phyloP scores from a whole-genome alignment of 2,329 filamentous ascomycete species.

The Xylariales sp. region DNA sequence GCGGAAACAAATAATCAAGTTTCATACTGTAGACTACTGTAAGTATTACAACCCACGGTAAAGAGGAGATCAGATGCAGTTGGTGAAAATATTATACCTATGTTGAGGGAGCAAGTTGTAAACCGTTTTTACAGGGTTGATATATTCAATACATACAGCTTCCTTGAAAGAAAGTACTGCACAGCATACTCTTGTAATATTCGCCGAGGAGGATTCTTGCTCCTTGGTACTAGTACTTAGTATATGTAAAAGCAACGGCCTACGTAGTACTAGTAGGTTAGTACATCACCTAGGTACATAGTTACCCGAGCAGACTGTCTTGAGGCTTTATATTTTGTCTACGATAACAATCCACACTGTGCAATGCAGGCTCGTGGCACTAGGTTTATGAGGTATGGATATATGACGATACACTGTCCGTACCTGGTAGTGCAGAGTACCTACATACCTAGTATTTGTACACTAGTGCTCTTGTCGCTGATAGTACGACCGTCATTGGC shows the following conservation, averaged over 20 bases:
- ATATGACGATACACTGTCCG: not conserved
- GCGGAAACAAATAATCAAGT: not conserved
- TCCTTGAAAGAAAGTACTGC: no score
- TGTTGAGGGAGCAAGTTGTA: no score
- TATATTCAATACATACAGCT: no score
- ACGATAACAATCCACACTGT: constrained; percentile 14
- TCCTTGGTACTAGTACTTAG: no score
- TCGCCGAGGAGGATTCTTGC: no score
- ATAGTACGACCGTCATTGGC: constrained; percentile 29
- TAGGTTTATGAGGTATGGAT: not conserved
- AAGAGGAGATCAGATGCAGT: not conserved
- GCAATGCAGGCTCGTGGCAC: not conserved
- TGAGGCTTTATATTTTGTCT: not conserved
- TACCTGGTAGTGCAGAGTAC: not conserved
- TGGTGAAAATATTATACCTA: no score
- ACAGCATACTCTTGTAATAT: no score
- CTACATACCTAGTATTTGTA: not conserved
- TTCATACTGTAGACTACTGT: not conserved
- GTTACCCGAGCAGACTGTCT: no score
- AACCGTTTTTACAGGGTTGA: no score
- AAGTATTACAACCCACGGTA: not conserved
- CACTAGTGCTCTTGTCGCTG: constrained; percentile 15
- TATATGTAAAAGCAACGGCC: no score
- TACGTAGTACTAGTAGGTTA: no score
- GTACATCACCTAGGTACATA: no score